Conservation (phyloP, 345 rosid species). For the Psidium guajava region DNA sequence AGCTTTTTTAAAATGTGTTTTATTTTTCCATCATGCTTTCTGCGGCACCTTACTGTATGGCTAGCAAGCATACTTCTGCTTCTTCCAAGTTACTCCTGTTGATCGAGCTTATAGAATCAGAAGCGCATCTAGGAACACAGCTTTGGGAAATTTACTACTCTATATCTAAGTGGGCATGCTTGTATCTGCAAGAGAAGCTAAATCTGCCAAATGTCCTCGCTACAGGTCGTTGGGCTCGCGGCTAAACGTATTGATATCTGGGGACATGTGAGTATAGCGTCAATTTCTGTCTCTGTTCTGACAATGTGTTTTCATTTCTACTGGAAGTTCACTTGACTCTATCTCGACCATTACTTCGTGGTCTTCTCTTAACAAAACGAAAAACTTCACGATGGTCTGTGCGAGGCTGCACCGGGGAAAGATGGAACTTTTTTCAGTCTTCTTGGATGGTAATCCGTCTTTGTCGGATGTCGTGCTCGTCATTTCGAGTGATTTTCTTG, state of each 20-base stretch:
- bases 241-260: constrained; percentile 66
- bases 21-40: background rate
- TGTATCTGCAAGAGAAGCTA: background rate
- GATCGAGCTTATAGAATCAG: too few species aligned
- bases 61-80: background rate
- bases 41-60: background rate
- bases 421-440: too few species aligned
- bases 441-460: background rate
- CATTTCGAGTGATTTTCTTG: background rate
- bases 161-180: background rate
- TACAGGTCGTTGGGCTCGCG: constrained; percentile 56
- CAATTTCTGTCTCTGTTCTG: background rate
- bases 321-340: background rate
- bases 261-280: constrained; percentile 67
- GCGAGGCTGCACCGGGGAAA: too few species aligned
- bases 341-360: too few species aligned
- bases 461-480: background rate
- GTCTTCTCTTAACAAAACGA: too few species aligned
- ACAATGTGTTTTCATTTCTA: background rate
- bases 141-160: too few species aligned
- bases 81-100: background rate
- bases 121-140: too few species aligned
- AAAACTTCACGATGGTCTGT: too few species aligned
- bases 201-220: background rate
- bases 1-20: background rate